Evolutionary conservation across 768 basidiomycete genomes (phyloP), one percentile per base, ranked within the genome.

Genomic region (Tricholoma bakamatsutake): DNA sequence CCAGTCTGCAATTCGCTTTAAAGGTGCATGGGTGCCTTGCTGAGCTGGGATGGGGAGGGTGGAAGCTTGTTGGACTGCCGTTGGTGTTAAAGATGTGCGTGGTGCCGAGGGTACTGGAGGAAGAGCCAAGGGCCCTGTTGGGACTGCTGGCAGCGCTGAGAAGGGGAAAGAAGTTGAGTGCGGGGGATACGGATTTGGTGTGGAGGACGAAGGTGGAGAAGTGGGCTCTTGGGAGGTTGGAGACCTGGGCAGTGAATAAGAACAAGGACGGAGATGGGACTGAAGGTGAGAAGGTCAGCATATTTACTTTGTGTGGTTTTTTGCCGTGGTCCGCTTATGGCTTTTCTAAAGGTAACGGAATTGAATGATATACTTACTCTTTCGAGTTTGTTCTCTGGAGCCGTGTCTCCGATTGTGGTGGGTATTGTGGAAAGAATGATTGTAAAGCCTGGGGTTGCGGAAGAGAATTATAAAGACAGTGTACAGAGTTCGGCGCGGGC

Each of bases 1-100:
- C 55, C 9, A 42, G n/a, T 13, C 33, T 59, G 40, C 27, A 50
- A 6, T 82, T 88, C 57, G 81, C 79, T 1, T 58, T 83, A 2
- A 75, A 77, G 30, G 69, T 92, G 4, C 77, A 82, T 28, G 83
- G 84, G 0, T 72, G 79, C 4, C 77, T 92, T 6, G 77, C 84
- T 2, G 84, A 86, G 48, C 68, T 85, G 4, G 76, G 75, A 0
- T 93, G 89, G 87, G 81, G 82, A 17, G 90, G 88, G 2, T 92
- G 88, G 88, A 88, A 83, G 65, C 72, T 82, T 31, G 67, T 90
- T 9, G 87, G 80, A 12, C 64, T 85, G 2, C 85, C 88, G 1
- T 67, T 76, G 11, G 63, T 90, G n/a, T 61, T 83, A 12, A 81
- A 80, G 60, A 71, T 73, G 30, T 80, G 79, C 5, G 50, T 67